A percentile compares a stretch with the other conserved stretches of the same genome.
These are phyloP conservation scores for Xylariaceae sp. DNA, from an alignment of 2,329 filamentous ascomycete genomes.

Conservation along the genomic window DNA sequence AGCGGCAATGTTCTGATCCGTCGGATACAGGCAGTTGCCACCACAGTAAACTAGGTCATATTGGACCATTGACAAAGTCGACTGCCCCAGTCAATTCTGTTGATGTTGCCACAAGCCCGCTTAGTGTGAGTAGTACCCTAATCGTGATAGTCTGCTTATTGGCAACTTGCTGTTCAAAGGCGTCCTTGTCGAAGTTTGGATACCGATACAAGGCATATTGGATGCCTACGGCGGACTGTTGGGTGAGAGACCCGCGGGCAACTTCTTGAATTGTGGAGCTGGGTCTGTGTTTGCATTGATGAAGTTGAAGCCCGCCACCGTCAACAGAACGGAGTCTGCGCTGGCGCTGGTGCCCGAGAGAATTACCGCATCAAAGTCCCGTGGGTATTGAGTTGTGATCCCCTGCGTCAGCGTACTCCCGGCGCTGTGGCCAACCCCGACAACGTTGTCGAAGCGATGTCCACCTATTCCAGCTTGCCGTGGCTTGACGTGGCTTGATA, in stretches of 20 bases:
- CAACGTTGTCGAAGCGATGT: conserved; percentile 32
- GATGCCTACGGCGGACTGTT: conserved; percentile 16
- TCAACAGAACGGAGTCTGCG: conserved; percentile 13
- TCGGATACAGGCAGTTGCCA: conserved; percentile 22
- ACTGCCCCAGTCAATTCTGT: conserved; percentile 20
- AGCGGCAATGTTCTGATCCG: conserved; percentile 14
- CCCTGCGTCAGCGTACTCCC: conserved; percentile 35
- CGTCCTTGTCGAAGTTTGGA: conserved; percentile 17
- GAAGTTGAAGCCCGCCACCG: conserved; percentile 16
- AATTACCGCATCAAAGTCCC: conserved; percentile 34
- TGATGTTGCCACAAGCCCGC: conserved; percentile 18
- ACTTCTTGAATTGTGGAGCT: conserved; percentile 24
- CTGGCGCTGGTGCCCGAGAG: conserved; percentile 34
- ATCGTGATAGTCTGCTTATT: conserved; percentile 23
- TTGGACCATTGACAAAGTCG: conserved; percentile 22
- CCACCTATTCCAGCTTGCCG: conserved; percentile 18
- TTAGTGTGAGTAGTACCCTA: conserved; percentile 20
- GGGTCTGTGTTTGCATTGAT: conserved; percentile 17
- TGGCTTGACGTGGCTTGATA: too few relatives aligned
- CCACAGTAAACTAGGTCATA: conserved; percentile 25
- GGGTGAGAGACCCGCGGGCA: conserved; percentile 18
- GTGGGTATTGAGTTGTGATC: conserved; percentile 32
- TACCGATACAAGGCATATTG: conserved; percentile 23
- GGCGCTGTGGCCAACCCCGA: conserved; percentile 40
- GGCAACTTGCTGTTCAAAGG: conserved; percentile 19